Evolutionary conservation across 2,329 filamentous ascomycete genomes (phyloP).

Genomic region (Dryadomyces quercivorus): DNA sequence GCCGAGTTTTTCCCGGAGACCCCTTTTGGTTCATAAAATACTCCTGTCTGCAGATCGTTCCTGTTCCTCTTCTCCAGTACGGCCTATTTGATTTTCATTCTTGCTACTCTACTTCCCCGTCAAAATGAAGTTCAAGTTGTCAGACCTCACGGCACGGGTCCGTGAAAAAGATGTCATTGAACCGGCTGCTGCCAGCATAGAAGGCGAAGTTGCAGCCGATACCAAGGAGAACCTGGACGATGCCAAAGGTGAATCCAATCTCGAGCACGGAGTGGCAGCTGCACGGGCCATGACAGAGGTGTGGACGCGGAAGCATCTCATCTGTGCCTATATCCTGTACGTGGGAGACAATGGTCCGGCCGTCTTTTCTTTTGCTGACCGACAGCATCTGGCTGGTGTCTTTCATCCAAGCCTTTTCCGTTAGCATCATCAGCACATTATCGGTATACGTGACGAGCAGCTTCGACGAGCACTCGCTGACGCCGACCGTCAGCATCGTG

Average conservation of each 20-base stretch:
- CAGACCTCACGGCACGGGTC: too few relatives aligned
- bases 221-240: constrained; percentile 22
- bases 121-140: too few relatives aligned
- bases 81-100: too few relatives aligned
- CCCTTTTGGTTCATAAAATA: too few relatives aligned
- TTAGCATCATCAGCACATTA: constrained; percentile 25
- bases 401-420: constrained; percentile 20
- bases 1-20: too few relatives aligned
- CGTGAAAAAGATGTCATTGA: too few relatives aligned
- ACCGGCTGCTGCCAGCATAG: not conserved
- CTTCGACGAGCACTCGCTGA: constrained; percentile 11
- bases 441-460: constrained; percentile 13
- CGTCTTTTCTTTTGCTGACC: not conserved
- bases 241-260: constrained; percentile 6
- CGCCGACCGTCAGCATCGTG: constrained; percentile 9
- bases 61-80: too few relatives aligned
- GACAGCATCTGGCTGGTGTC: constrained; percentile 9
- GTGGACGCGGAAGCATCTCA: constrained; percentile 19
- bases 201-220: not conserved
- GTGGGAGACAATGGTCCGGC: not conserved
- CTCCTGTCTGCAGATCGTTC: too few relatives aligned
- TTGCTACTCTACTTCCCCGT: too few relatives aligned
- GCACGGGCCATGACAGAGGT: constrained; percentile 32
- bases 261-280: constrained; percentile 32
- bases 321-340: not conserved